Evolutionary conservation across 352 stramenopile species (phyloP).

Genomic region (Peronospora tabacina): DNA sequence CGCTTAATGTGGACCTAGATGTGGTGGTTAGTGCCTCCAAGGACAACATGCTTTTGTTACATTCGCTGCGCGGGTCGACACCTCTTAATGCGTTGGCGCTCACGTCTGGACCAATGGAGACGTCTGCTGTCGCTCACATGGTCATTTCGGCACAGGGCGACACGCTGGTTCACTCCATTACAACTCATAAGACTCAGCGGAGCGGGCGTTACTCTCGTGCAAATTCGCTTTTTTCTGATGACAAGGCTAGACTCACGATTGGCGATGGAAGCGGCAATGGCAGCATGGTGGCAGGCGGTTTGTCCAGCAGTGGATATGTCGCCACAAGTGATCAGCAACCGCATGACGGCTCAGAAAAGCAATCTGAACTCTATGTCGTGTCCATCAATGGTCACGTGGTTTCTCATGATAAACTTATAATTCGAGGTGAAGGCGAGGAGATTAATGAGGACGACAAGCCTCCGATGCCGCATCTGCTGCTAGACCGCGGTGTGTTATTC

Average conservation of each 20-base stretch:
- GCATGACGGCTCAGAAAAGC: conserved; percentile 29
- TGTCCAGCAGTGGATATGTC: conserved; percentile 32
- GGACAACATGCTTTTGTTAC: conserved; percentile 65
- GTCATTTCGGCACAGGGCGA: conserved; percentile 68
- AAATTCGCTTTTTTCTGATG: conserved; percentile 37
- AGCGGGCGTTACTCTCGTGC: conserved; percentile 31
- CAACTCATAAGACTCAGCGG: conserved; percentile 27
- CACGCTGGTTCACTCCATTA: conserved; percentile 65
- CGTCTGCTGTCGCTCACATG: conserved; percentile 55
- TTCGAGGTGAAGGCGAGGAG: conserved; percentile 26
- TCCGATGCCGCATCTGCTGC: conserved; percentile 38
- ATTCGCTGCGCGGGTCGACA: conserved; percentile 64
- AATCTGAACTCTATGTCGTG: conserved; percentile 71
- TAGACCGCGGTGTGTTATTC: conserved; percentile 65
- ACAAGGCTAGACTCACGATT: conserved; percentile 36
- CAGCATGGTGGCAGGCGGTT: conserved; percentile 33
- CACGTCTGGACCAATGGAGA: conserved; percentile 33
- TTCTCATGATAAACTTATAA: conserved; percentile 47
- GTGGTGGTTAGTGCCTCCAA: conserved; percentile 75
- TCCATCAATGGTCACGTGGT: conserved; percentile 80
- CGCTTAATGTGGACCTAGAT: conserved; percentile 76
- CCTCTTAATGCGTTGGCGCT: conserved; percentile 70
- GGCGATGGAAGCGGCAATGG: conserved; percentile 26
- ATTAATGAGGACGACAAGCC: conserved; percentile 11
- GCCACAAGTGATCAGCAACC: conserved; percentile 21